Conservation (phyloP, 2,329 filamentous ascomycete species). For the Hypoxylon sp. region DNA sequence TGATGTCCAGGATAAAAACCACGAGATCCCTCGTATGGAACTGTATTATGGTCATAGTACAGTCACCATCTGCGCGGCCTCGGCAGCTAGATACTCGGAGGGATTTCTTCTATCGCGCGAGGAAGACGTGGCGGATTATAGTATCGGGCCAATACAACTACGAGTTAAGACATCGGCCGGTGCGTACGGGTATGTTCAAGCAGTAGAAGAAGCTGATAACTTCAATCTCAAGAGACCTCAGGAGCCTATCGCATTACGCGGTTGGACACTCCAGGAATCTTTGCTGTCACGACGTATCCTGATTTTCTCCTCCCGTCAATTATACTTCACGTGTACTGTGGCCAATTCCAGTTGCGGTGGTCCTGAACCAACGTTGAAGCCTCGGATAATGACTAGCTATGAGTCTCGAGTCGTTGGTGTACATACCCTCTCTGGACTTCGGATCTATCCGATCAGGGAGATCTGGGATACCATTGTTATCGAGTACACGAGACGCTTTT, state of each 20-base stretch:
- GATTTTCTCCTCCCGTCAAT: conserved; percentile 41
- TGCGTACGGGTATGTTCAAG: conserved; percentile 29
- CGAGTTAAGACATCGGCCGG: conserved; percentile 23
- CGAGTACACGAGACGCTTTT: conserved; percentile 30
- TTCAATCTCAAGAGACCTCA: conserved; percentile 22
- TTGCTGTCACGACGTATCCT: conserved; percentile 43
- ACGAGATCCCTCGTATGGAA: conserved; percentile 37
- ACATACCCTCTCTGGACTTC: conserved; percentile 34
- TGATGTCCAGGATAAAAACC: conserved; percentile 22
- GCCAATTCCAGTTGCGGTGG: conserved; percentile 43
- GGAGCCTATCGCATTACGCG: conserved; percentile 38
- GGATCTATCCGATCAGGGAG: conserved; percentile 33
- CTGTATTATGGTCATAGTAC: conserved; percentile 37
- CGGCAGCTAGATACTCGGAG: conserved; percentile 27
- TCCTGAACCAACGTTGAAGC: conserved; percentile 26
- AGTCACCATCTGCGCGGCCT: conserved; percentile 38
- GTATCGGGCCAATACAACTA: conserved; percentile 34
- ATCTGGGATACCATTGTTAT: conserved; percentile 37
- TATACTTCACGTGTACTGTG: conserved; percentile 42
- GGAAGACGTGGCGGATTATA: conserved; percentile 28
- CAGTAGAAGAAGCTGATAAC: conserved; percentile 22
- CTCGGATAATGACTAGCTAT: conserved; percentile 30
- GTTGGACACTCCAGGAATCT: conserved; percentile 46
- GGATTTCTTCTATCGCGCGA: conserved; percentile 28
- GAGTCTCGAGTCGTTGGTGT: conserved; percentile 39